Conservation (phyloP, 23 red algal genomes). For the Gracilaria gracilis region DNA sequence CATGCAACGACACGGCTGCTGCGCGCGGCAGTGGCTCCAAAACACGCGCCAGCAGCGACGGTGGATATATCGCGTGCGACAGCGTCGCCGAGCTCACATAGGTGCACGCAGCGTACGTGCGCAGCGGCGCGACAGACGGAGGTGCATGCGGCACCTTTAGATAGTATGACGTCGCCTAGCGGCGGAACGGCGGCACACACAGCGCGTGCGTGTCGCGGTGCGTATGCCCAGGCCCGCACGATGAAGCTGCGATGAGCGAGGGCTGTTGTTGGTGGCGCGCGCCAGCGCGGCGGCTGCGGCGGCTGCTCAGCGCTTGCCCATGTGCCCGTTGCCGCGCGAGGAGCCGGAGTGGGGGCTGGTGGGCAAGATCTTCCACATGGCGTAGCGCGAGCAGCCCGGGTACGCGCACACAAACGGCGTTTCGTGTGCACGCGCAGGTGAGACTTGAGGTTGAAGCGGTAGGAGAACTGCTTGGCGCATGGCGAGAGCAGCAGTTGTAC, state of each 20-base stretch:
- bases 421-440: conserved; percentile 90
- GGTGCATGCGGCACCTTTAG: too few species aligned
- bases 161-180: too few species aligned
- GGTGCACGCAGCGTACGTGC: too few species aligned
- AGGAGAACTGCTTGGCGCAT: conserved; percentile 75
- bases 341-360: conserved; percentile 69
- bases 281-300: not conserved
- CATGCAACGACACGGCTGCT: not conserved
- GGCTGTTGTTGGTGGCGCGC: not conserved
- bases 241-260: too few species aligned
- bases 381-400: conserved; percentile 67
- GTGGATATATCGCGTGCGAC: too few species aligned
- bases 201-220: too few species aligned
- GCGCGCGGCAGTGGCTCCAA: not conserved
- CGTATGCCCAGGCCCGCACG: too few species aligned
- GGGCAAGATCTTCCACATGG: conserved; percentile 83
- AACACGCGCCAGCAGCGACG: not conserved
- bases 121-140: too few species aligned
- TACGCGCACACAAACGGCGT: conserved; percentile 78
- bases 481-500: conserved; percentile 62
- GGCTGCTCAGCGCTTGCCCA: conserved; percentile 36
- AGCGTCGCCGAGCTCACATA: too few species aligned
- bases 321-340: conserved; percentile 49
- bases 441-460: conserved; percentile 90
- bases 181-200: too few species aligned